Evolutionary conservation across 2,329 filamentous ascomycete species (phyloP), one percentile per base, ranked within the genome.

Genomic region (Claviceps sp.): DNA sequence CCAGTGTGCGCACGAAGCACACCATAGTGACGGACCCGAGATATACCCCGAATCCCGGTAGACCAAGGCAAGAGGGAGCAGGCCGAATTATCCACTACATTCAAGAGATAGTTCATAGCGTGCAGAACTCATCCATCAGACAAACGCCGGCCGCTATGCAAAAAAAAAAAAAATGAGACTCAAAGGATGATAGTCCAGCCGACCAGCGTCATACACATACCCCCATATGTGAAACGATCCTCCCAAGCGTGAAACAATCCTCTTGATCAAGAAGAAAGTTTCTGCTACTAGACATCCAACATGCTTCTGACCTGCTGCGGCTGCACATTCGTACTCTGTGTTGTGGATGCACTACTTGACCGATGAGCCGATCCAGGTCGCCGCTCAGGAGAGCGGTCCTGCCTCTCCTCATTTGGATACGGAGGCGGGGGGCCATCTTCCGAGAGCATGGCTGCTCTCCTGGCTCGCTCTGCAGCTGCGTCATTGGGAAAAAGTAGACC

Each of bases 251-350:
- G 13, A n/a, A 22, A 45, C 13, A 26, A 19, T 24, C 11, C 14
- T 44, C 4, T 43, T 24, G 11, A 4, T 44, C 42, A 34, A 11
- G 4, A 11, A 11, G 30, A 11, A 34, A 34, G 30, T 34, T 1
- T 44, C n/a, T n/a, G 10, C 17, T 43, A 24, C 51, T 64, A 81
- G 14, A 81, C 60, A 58, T 81, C 78, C 58, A 81, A 57, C 78
- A 81, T 81, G 60, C 78, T 81, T 58, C 67, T 70, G 5, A 80
- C 65, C 58, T 77, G 72, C 60, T 78, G 75, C n/a, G 76, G 75
- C 51, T 70, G 71, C n/a, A 62, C 68, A 6, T 62, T 67, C 13
- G 73, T 64, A 5, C 75, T 78, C 46, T 69, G 63, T n/a, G 64
- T 66, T 39, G 76, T 76, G 46, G 64, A 69, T 1, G 68, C 66